A percentile compares a stretch with the other conserved stretches of the same genome.
Evolutionary conservation across 345 rosid species (phyloP).

Genomic region (Microthlaspi erraticum): DNA sequence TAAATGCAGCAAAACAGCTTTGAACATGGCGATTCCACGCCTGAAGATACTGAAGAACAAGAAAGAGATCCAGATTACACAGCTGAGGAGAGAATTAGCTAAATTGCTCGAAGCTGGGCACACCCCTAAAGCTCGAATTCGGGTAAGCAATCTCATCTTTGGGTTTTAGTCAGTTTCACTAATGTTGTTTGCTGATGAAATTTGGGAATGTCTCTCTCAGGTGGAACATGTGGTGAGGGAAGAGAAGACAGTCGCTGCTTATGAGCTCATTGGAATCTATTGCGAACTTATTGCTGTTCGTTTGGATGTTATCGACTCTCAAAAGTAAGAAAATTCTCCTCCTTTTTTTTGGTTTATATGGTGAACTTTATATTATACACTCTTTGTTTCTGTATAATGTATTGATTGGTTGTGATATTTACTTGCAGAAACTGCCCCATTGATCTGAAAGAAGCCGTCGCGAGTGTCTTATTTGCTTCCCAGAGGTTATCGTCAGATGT

Average conservation of each 20-base stretch:
- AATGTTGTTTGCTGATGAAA: conserved; percentile 7
- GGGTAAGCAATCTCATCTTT: conserved; percentile 46
- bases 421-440: conserved; percentile 69
- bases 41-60: conserved; percentile 77
- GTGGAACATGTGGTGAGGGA: conserved; percentile 96
- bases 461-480: conserved; percentile 81
- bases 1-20: conserved; percentile 72
- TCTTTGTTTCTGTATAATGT: conserved; percentile 7
- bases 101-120: conserved; percentile 79
- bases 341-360: not conserved
- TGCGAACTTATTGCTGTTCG: conserved; percentile 81
- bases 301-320: conserved; percentile 82
- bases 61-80: conserved; percentile 68
- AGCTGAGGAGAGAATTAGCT: conserved; percentile 79
- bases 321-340: conserved; percentile 54
- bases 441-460: conserved; percentile 83
- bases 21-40: conserved; percentile 75
- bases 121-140: conserved; percentile 81
- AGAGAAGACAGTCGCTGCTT: conserved; percentile 90
- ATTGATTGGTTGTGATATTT: conserved; percentile 26
- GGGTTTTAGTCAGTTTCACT: not conserved
- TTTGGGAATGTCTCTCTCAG: conserved; percentile 40
- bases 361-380: not conserved
- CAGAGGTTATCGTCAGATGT: conserved; percentile 87
- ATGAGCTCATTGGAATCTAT: conserved; percentile 77